Evolutionary conservation across 2,329 filamentous ascomycete genomes (phyloP), one percentile per base, ranked within the genome.

Genomic region (Gnomoniopsis sp.): DNA sequence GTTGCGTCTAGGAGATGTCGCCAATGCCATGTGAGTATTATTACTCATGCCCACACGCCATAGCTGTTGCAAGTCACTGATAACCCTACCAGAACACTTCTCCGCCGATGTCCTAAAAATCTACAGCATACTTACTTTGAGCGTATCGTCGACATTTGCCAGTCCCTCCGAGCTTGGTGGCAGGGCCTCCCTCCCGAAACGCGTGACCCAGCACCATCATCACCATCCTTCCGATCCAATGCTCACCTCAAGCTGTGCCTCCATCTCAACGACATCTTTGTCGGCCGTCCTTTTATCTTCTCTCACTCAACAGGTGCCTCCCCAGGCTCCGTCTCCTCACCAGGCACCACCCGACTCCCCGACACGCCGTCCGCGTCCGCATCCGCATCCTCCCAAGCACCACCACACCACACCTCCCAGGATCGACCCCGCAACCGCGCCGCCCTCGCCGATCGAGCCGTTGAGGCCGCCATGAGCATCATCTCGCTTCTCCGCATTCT

Each of bases 261-360:
- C 64, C 80, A 79, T 63, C 71, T 82, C 47, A 74, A 80, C 3
- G 74, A 80, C 47, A 79, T 83, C 65, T 83, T 81, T 59, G 75
- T 81, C 53, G 81, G 81, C 17, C 76, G 81, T 2, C 78, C 79
- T 2, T 83, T 84, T 63, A 75, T 83, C 21, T 78, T 83, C 61
- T 72, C 70, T 58, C 67, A 64, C 60, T 65, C 55, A 0, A 43
- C 21, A 12, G 48, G 47, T 6, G 30, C 46, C n/a, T 53, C 60
- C 1, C 55, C 59, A 2, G 47, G 52, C 30, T 44, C 53, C 47
- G n/a, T 36, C 2, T 46, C 61, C 7, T 54, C 57, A 17, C 47
- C 55, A 2, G 56, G 48, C 15, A 19, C 22, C 17, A 43, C 38
- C 14, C 51, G 43, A 53, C 41, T 26, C 44, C 26, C 41, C n/a